Base-by-base conservation (phyloP, 495 filamentous ascomycete genomes). In the Cercophora sp. region DNA sequence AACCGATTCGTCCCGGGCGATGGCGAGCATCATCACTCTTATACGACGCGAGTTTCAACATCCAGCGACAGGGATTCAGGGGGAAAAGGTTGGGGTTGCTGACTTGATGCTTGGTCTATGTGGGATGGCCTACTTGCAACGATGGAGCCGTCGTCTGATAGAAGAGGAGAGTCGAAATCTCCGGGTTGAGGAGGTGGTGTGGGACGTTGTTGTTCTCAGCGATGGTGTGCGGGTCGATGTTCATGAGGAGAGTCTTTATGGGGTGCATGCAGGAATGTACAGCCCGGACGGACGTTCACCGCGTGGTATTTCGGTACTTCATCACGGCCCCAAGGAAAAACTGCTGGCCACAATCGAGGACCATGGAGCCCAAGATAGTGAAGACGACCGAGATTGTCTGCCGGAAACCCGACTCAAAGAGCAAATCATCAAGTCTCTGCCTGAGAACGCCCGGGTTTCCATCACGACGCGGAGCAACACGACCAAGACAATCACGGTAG, bases 1-100 rank as follows among this genome's bases (percentile, higher is more conserved):
- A 16, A 90, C 87, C 4, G 87, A 91, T 62, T 86, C 85, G 2
- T 89, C 85, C 1, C 76, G 86, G 44, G 87, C 87, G n/a, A 87
- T 90, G 61, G 84, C 85, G 0, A 85, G 86, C 52, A 89, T 91
- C 48, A 82, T 89, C 50, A 82, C 83, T 1, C 71, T 91, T 22
- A 83, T 90, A 35, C 75, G 83, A 8, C 79, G 83, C 45, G 87
- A 91, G 62, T 86, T 90, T 42, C 72, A 82, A 25, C 83, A 82
- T 45, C 78, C 84, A 3, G 79, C 81, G 5, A 76, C 77, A 2
- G 80, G 78, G 5, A 59, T 69, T 5, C 73, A 76, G 53, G 78
- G 79, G n/a, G 81, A 86, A 54, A 76, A 71, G 18, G 79, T 90
- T 23, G 79, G 83, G 1, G 81, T 87, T 3, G 69, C 75, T 0